Evolutionary conservation across 768 basidiomycete species (phyloP).

Genomic region (Naganishia friedmannii): DNA sequence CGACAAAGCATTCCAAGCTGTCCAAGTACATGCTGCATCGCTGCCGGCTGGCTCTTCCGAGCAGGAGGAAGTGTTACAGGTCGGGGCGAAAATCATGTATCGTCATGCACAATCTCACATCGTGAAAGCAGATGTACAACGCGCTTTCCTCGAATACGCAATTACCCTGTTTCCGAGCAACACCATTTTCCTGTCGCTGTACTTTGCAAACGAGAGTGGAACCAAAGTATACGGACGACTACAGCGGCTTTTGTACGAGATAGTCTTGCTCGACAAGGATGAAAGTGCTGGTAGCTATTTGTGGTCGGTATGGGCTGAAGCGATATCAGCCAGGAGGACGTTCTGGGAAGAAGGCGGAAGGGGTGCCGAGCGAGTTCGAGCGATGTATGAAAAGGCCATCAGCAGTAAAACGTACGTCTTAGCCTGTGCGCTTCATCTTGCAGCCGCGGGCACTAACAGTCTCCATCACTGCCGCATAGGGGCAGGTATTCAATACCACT

Average conservation of each 20-base stretch:
- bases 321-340: conserved; percentile 32
- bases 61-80: conserved; percentile 47
- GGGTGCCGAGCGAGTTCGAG: conserved; percentile 47
- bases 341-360: conserved; percentile 43
- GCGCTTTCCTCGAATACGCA: conserved; percentile 48
- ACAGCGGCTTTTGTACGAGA: conserved; percentile 46
- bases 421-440: background rate
- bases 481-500: conserved; percentile 46
- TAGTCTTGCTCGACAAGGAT: conserved; percentile 26
- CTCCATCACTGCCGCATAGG: conserved; percentile 28
- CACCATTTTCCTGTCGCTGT: conserved; percentile 51
- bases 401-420: conserved; percentile 39
- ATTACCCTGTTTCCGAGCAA: conserved; percentile 51
- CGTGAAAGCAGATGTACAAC: conserved; percentile 41
- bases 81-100: conserved; percentile 45
- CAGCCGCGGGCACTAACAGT: background rate
- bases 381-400: conserved; percentile 48
- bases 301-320: conserved; percentile 50
- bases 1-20: conserved; percentile 35
- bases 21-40: conserved; percentile 36
- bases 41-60: conserved; percentile 36
- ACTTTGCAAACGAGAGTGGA: conserved; percentile 48
- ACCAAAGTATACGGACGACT: conserved; percentile 51
- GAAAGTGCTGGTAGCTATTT: conserved; percentile 40
- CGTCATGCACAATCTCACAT: conserved; percentile 36